Conservation (phyloP, 306 rosid species). For the Ziziphus jujuba region DNA sequence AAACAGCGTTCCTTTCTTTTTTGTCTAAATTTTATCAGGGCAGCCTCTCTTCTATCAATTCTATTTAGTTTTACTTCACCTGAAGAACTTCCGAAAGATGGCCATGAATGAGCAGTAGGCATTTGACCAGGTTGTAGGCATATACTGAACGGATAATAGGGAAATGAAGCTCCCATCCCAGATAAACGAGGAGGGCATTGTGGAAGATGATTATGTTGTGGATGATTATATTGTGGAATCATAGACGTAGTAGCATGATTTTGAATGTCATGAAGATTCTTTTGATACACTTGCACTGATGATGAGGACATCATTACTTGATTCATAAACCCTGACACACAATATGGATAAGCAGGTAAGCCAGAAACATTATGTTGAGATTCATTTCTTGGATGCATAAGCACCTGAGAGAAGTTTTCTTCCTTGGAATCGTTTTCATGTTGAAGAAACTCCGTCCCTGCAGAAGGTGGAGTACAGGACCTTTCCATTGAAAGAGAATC, state of each 20-base stretch:
- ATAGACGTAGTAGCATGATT: slow-evolving; percentile 53
- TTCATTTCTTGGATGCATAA: slow-evolving; percentile 51
- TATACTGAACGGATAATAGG: slow-evolving; percentile 64
- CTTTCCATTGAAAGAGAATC: slow-evolving; percentile 86
- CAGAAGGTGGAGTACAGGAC: slow-evolving; percentile 79
- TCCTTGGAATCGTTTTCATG: slow-evolving; percentile 48
- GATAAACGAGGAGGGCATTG: slow-evolving; percentile 66
- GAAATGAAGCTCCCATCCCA: slow-evolving; percentile 74
- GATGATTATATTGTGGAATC: slow-evolving; percentile 66
- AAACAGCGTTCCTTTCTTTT: slow-evolving; percentile 96
- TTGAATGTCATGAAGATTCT: slow-evolving; percentile 68
- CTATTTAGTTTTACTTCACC: slow-evolving; percentile 59
- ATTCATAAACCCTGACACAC: slow-evolving; percentile 62
- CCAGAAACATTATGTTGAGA: slow-evolving; percentile 45
- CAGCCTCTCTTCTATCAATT: slow-evolving; percentile 96
- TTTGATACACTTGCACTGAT: slow-evolving; percentile 65
- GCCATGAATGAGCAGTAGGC: slow-evolving; percentile 63
- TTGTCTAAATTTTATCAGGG: slow-evolving; percentile 88
- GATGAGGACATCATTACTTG: slow-evolving; percentile 71
- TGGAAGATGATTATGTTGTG: slow-evolving; percentile 65
- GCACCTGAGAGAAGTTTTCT: slow-evolving; percentile 44
- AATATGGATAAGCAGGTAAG: slow-evolving; percentile 64
- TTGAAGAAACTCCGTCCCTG: slow-evolving; percentile 52
- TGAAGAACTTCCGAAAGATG: slow-evolving; percentile 56
- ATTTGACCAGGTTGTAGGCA: slow-evolving; percentile 83